These are phyloP conservation scores for Pelargonium cotyledonis DNA, from an alignment of 441 rosid genomes.

Conservation along the genomic window DNA sequence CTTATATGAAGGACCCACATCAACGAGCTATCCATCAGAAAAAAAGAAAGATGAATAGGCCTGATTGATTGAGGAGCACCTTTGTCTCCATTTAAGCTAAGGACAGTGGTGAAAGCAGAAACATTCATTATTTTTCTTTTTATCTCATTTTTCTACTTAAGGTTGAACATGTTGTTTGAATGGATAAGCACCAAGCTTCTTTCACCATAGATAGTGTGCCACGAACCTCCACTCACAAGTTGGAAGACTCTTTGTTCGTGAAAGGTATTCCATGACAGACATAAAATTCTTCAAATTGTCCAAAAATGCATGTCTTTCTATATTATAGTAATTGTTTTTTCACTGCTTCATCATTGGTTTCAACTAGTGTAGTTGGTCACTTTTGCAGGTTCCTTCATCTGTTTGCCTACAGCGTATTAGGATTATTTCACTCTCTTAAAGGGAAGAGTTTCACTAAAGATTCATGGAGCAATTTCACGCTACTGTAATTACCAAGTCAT, in stretches of 20 bases:
- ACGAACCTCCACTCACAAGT: conserved; percentile 37
- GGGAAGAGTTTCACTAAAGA: not conserved
- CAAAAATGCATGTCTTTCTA: not conserved
- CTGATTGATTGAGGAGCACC: conserved; percentile 31
- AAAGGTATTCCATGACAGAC: conserved; percentile 21
- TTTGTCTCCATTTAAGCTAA: conserved; percentile 28
- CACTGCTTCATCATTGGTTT: conserved; percentile 4
- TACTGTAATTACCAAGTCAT: not conserved
- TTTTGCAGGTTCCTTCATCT: not conserved
- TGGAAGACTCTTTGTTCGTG: conserved; percentile 15
- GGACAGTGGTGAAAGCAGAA: conserved; percentile 28
- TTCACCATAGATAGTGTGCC: conserved; percentile 39
- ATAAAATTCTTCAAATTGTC: conserved; percentile 31
- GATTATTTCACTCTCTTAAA: not conserved
- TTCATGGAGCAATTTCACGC: not conserved
- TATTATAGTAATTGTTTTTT: not conserved
- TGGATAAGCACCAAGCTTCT: conserved; percentile 24
- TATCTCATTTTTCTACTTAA: conserved; percentile 5
- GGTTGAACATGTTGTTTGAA: conserved; percentile 17
- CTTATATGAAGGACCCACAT: conserved; percentile 21
- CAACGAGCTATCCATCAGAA: conserved; percentile 24
- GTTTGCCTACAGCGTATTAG: not conserved
- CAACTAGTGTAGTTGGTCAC: not conserved
- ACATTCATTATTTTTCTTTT: conserved; percentile 10
- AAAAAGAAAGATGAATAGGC: conserved; percentile 10